Evolutionary conservation across 148 eudicot species (phyloP).

Genomic region (Amaranthus hypochondriacus): DNA sequence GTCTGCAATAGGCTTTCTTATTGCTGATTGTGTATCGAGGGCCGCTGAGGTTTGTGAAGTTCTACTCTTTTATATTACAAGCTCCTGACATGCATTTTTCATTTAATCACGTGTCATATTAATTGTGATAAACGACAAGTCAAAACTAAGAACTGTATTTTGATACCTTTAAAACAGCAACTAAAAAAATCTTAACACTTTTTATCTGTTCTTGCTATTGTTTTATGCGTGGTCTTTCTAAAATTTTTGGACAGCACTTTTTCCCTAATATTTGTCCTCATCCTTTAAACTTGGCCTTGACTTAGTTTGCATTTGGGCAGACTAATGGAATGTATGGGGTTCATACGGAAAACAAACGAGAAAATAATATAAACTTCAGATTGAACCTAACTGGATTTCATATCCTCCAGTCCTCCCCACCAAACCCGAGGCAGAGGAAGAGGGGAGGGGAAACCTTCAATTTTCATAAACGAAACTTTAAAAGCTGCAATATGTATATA

Average conservation of each 20-base stretch:
- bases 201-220: background rate
- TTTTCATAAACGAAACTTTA: no score
- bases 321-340: background rate
- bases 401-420: background rate
- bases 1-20: conserved; percentile 78
- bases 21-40: conserved; percentile 66
- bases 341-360: background rate
- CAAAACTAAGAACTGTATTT: background rate
- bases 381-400: no score
- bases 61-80: background rate
- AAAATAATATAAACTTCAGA: background rate
- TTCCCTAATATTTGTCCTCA: background rate
- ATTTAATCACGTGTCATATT: background rate
- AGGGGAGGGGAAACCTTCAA: no score
- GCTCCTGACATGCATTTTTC: conserved; percentile 1
- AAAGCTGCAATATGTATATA: no score
- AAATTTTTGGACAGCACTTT: background rate
- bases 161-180: background rate
- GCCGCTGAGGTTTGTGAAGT: conserved; percentile 49
- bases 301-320: background rate
- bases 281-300: background rate
- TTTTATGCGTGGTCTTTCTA: background rate
- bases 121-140: background rate
- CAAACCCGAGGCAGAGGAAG: no score
- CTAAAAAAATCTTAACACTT: background rate